A percentile compares a stretch with the other conserved stretches of the same genome.
Conservation (phyloP, 2,329 filamentous ascomycete species). For the Periconia sp. region DNA sequence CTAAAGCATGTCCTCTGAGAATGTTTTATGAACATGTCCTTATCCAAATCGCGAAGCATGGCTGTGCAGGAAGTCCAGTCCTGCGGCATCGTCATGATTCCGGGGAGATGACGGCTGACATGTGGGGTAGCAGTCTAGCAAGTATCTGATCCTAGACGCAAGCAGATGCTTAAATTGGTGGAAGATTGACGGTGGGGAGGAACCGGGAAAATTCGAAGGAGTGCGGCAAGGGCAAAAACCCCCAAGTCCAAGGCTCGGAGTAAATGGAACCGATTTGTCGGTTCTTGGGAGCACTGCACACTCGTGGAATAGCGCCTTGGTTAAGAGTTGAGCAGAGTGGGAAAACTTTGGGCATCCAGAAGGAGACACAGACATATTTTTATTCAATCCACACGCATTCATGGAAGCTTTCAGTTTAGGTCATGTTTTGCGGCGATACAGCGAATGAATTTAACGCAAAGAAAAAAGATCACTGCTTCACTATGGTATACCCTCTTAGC, state of each 20-base stretch:
- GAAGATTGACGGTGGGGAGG: not conserved
- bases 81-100: not conserved
- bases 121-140: not conserved
- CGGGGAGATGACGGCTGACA: not conserved
- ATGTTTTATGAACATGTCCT: not conserved
- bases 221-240: not conserved
- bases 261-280: not conserved
- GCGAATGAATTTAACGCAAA: too few relatives aligned
- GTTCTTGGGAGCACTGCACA: too few relatives aligned
- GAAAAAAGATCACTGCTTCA: too few relatives aligned
- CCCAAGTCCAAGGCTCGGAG: not conserved
- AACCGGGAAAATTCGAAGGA: not conserved
- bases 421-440: too few relatives aligned
- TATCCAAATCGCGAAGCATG: not conserved
- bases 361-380: too few relatives aligned
- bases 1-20: not conserved
- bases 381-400: too few relatives aligned
- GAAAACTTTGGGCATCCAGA: too few relatives aligned
- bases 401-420: too few relatives aligned
- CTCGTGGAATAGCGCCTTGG: too few relatives aligned
- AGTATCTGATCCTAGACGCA: not conserved
- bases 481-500: too few relatives aligned
- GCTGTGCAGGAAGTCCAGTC: not conserved
- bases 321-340: too few relatives aligned
- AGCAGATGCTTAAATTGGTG: not conserved